These are phyloP conservation scores for Trametes gibbosa DNA, from an alignment of 768 basidiomycete genomes.

Conservation along the genomic window DNA sequence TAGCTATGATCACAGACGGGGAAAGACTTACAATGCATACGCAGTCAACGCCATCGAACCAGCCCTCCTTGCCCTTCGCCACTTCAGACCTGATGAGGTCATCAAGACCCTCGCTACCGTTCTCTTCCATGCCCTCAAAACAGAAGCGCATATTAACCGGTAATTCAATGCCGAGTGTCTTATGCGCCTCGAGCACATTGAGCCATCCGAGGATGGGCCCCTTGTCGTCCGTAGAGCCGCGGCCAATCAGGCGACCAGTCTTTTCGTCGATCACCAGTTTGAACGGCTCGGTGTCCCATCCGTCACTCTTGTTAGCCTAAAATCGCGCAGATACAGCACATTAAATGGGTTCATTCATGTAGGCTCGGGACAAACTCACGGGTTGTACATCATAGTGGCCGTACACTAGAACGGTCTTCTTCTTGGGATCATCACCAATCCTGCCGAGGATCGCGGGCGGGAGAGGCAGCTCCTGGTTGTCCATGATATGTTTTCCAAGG, in stretches of 20 bases:
- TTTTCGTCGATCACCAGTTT: constrained; percentile 54
- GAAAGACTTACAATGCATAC: constrained; percentile 77
- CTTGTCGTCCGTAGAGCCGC: constrained; percentile 90
- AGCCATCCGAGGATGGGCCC: constrained; percentile 88
- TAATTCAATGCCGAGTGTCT: constrained; percentile 58
- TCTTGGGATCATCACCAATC: constrained; percentile 78
- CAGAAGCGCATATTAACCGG: constrained; percentile 90
- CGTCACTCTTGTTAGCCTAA: constrained; percentile 56
- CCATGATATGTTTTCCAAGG: constrained; percentile 73
- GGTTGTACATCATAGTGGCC: constrained; percentile 97
- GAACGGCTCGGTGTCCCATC: constrained; percentile 90
- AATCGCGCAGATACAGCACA: background rate
- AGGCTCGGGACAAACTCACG: constrained; percentile 40
- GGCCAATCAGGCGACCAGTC: constrained; percentile 68
- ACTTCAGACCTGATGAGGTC: constrained; percentile 79
- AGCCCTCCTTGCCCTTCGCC: constrained; percentile 57
- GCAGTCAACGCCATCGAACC: constrained; percentile 86
- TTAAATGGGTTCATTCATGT: background rate
- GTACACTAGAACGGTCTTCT: constrained; percentile 93
- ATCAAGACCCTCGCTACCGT: constrained; percentile 87
- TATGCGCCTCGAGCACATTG: constrained; percentile 85
- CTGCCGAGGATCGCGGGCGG: constrained; percentile 83
- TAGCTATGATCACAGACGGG: background rate
- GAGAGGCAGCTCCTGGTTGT: constrained; percentile 68
- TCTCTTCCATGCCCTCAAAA: constrained; percentile 99